Percentiles rank a stretch among this genome's conserved stretches.
Evolutionary conservation across 768 basidiomycete species (phyloP).

Genomic region (Rhodotorula graminis): DNA sequence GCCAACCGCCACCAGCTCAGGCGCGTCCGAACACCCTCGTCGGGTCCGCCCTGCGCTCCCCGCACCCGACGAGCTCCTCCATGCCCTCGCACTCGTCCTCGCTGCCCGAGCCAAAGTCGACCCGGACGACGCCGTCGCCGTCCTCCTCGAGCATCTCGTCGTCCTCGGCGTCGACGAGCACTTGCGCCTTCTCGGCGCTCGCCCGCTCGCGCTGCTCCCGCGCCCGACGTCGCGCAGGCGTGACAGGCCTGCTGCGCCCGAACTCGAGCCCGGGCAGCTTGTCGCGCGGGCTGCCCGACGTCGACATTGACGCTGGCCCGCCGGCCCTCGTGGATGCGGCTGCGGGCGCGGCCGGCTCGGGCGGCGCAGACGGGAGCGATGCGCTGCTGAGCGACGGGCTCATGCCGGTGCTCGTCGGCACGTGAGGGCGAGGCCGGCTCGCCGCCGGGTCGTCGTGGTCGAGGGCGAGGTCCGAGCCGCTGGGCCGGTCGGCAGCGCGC

Average conservation of each 20-base stretch:
- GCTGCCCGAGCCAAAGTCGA: neutral
- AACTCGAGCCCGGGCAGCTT: slow-evolving; percentile 5
- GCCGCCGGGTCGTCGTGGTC: slow-evolving; percentile 12
- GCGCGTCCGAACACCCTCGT: slow-evolving; percentile 11
- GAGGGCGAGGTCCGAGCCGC: slow-evolving; percentile 11
- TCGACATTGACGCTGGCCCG: neutral
- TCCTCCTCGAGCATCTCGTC: too few species aligned
- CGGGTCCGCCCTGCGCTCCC: neutral
- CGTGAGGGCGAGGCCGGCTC: too few species aligned
- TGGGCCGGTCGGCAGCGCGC: neutral
- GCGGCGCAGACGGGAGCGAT: neutral
- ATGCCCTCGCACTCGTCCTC: neutral
- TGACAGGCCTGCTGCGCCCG: slow-evolving; percentile 1
- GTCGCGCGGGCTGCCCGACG: neutral
- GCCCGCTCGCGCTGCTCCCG: neutral
- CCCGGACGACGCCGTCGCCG: neutral
- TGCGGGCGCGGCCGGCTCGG: too few species aligned
- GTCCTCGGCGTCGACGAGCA: too few species aligned
- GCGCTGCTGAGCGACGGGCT: neutral
- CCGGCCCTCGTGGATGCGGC: too few species aligned
- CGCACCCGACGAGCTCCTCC: slow-evolving; percentile 6
- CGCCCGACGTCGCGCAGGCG: neutral
- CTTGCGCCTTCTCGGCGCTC: neutral
- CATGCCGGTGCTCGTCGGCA: neutral
- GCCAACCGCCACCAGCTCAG: neutral